A percentile compares a stretch with the other conserved stretches of the same genome.
phyloP scores from a whole-genome alignment of 805 yeast genomes.

The Ogataea pilisensis region DNA sequence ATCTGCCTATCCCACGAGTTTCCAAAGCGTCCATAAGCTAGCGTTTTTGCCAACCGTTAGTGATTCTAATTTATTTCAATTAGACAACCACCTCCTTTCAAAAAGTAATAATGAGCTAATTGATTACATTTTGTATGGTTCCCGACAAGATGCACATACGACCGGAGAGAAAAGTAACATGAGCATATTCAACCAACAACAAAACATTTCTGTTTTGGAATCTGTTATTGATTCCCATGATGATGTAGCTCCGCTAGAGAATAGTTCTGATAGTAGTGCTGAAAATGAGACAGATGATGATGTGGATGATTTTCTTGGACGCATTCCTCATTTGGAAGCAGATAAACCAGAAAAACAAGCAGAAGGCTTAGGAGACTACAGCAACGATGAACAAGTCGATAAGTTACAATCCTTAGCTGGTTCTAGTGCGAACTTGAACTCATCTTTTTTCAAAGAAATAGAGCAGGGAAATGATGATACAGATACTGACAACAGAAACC shows the following conservation, averaged over 20 bases:
- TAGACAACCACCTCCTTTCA: slow-evolving; percentile 4
- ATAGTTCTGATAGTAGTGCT: background rate
- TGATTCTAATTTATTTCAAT: slow-evolving; percentile 3
- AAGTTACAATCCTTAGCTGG: too few relatives aligned
- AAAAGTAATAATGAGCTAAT: slow-evolving; percentile 6
- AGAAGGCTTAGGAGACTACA: too few relatives aligned
- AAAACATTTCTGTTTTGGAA: slow-evolving; percentile 5
- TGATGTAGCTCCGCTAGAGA: slow-evolving; percentile 5
- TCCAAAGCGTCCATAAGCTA: slow-evolving; percentile 23
- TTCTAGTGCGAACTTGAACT: background rate
- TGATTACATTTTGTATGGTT: slow-evolving; percentile 12
- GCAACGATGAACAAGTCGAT: too few relatives aligned
- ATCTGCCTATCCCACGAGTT: slow-evolving; percentile 28
- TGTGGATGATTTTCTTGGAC: slow-evolving; percentile 22
- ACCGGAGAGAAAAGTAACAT: too few relatives aligned
- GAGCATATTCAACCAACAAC: background rate
- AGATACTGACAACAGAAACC: background rate
- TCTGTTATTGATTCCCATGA: slow-evolving; percentile 11
- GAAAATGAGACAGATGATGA: slow-evolving; percentile 22
- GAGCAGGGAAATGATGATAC: background rate
- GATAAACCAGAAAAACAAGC: background rate
- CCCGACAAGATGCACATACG: too few relatives aligned
- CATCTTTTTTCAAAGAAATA: slow-evolving; percentile 1
- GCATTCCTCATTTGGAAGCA: slow-evolving; percentile 20
- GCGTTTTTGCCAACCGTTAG: slow-evolving; percentile 8